Evolutionary conservation across 2,329 filamentous ascomycete genomes (phyloP).

Genomic region (Verticillium nubilum): DNA sequence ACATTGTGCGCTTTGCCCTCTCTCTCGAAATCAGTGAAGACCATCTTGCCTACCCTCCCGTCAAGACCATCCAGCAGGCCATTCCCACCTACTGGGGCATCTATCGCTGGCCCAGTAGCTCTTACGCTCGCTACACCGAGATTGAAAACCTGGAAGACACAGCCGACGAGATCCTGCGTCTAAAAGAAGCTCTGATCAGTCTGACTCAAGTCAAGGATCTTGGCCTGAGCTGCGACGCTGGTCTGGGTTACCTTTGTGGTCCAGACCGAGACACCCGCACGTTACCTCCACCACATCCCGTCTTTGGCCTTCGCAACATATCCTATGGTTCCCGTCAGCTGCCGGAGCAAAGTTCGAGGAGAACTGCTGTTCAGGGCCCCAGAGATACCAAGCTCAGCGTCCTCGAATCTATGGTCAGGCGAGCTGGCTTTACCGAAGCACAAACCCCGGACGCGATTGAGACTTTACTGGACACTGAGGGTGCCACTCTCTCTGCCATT

Average conservation of each 20-base stretch:
- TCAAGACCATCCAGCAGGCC: constrained; percentile 50
- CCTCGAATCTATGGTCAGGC: constrained; percentile 29
- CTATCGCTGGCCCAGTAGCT: constrained; percentile 57
- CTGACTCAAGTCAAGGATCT: constrained; percentile 53
- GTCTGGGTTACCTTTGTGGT: constrained; percentile 61
- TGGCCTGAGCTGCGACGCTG: constrained; percentile 62
- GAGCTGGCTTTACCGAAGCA: constrained; percentile 25
- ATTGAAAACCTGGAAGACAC: constrained; percentile 56
- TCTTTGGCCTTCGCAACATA: constrained; percentile 22
- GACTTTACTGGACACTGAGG: constrained; percentile 28
- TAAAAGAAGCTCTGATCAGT: constrained; percentile 55
- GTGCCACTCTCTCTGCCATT: constrained; percentile 19
- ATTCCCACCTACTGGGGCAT: constrained; percentile 57
- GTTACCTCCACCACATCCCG: constrained; percentile 25
- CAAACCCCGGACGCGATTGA: constrained; percentile 26
- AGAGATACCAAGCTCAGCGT: constrained; percentile 23
- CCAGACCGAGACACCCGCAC: constrained; percentile 50
- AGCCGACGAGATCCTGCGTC: constrained; percentile 56
- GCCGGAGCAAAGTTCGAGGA: not conserved
- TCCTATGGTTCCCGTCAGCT: constrained; percentile 9
- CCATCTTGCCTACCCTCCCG: constrained; percentile 41
- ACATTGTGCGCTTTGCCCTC: constrained; percentile 60
- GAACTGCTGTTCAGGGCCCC: constrained; percentile 12
- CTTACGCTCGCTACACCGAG: constrained; percentile 54
- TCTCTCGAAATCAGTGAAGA: constrained; percentile 62